These are phyloP conservation scores for Globisporangium echinulatum DNA, from an alignment of 352 stramenopile genomes.

Conservation along the genomic window DNA sequence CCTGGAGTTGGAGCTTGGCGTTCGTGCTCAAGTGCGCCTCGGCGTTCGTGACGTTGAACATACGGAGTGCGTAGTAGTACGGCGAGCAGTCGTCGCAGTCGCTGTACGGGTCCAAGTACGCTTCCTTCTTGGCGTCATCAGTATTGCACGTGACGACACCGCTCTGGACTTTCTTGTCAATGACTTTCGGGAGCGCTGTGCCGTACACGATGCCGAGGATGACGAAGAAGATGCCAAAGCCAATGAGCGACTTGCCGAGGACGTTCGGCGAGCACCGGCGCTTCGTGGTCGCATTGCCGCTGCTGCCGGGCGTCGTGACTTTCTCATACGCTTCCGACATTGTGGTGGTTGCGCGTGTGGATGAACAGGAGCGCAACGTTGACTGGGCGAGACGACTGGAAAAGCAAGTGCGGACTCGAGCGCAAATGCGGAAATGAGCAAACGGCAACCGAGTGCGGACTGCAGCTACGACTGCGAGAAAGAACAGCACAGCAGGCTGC, in stretches of 20 bases:
- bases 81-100: slow-evolving; percentile 51
- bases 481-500: too few relatives aligned
- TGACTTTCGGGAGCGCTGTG: slow-evolving; percentile 23
- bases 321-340: slow-evolving; percentile 15
- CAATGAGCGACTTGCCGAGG: slow-evolving; percentile 29
- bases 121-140: slow-evolving; percentile 22
- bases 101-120: slow-evolving; percentile 41
- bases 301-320: slow-evolving; percentile 6
- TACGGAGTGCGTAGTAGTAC: slow-evolving; percentile 43
- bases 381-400: too few relatives aligned
- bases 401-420: too few relatives aligned
- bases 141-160: slow-evolving; percentile 37
- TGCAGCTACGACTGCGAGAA: too few relatives aligned
- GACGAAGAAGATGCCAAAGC: slow-evolving; percentile 22
- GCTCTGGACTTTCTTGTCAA: slow-evolving; percentile 32
- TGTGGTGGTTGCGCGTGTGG: neutral
- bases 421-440: too few relatives aligned
- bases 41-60: slow-evolving; percentile 28
- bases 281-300: neutral
- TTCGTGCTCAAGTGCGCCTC: slow-evolving; percentile 27
- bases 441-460: too few relatives aligned
- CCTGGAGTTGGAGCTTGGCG: slow-evolving; percentile 20
- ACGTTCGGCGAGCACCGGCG: slow-evolving; percentile 21
- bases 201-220: slow-evolving; percentile 38
- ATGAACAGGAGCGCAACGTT: neutral